Base-by-base conservation (phyloP, 345 rosid species). In the Acer saccharum region DNA sequence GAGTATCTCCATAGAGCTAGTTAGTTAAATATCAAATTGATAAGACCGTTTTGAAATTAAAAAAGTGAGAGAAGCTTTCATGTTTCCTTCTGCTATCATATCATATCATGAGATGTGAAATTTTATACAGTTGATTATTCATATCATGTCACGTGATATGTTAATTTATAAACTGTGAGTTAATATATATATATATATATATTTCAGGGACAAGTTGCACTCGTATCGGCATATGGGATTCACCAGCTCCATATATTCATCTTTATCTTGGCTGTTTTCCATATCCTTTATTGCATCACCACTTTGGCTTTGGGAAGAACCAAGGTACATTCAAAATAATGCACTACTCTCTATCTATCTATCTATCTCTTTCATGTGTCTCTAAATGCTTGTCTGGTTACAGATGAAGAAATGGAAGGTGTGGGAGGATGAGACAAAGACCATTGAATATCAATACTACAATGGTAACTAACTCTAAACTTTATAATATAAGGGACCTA, bases 401-500 rank as follows among this genome's bases (percentile, higher is more conserved):
- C 85, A 95, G 99, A 95, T 92, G 96, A 92, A 88, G 79, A 95
- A 77, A 86, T 95, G 99, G 99, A 90, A 86, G 83, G 74, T 77
- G 7, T 95, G 99, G 99, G 99, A 95, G 81, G 71, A 65, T 60
- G 99, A 92, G 80, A 92, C 99, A 44, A 90, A 81, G 89, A 90
- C 94, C 68, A 73, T 90, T 76, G 97, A 93, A 80, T 88, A 95
- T 76, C 97, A 93, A 62, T 93, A 84, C 80, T 81, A 86, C 32
- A 89, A 95, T 67, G 99, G 99, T 92, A 90, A 48, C 2, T 35
- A 55, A 77, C 29, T 35, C 21, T 61, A 21, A 44, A 46, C 50
- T 9, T 11, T n/a, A 16, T 16, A 54, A 54, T 3, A 16, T 16
- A 16, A 16, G 18, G 57, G n/a, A 54, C 7, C 23, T 20, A 9